Evolutionary conservation across 495 filamentous ascomycete genomes (phyloP).

Genomic region (Annulohypoxylon stygium): DNA sequence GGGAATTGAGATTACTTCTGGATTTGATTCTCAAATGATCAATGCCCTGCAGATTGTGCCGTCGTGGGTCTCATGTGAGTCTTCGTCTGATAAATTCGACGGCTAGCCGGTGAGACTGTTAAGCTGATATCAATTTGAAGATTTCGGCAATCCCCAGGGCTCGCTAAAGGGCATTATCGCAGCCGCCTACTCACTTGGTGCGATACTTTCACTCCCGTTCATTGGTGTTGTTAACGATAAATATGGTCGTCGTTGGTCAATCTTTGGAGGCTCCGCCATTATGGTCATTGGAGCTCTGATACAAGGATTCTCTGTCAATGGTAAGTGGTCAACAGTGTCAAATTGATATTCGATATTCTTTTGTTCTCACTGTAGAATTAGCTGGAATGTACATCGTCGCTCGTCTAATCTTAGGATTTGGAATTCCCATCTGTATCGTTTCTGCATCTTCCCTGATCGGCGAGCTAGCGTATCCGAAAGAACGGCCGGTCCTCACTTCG

Average conservation of each 20-base stretch:
- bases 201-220: slow-evolving; percentile 69
- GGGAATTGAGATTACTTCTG: slow-evolving; percentile 76
- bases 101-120: neutral
- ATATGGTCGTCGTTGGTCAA: slow-evolving; percentile 70
- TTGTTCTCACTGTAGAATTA: slow-evolving; percentile 25
- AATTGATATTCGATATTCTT: neutral
- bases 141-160: slow-evolving; percentile 55
- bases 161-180: slow-evolving; percentile 60
- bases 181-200: slow-evolving; percentile 67
- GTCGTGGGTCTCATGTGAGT: slow-evolving; percentile 68
- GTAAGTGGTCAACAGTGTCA: slow-evolving; percentile 39
- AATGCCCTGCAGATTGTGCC: slow-evolving; percentile 72
- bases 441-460: slow-evolving; percentile 72
- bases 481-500: slow-evolving; percentile 72
- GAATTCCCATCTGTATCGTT: slow-evolving; percentile 72
- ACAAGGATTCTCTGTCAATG: slow-evolving; percentile 58
- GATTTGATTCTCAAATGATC: slow-evolving; percentile 75
- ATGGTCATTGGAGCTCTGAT: slow-evolving; percentile 71
- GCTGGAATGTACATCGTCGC: slow-evolving; percentile 73
- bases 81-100: neutral
- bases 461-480: slow-evolving; percentile 74
- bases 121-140: slow-evolving; percentile 33
- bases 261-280: slow-evolving; percentile 69
- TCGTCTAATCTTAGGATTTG: slow-evolving; percentile 73
- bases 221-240: slow-evolving; percentile 69